These are phyloP conservation scores for Cochliopodium minus DNA, from an alignment of 208 protist genomes.

Conservation along the genomic window DNA sequence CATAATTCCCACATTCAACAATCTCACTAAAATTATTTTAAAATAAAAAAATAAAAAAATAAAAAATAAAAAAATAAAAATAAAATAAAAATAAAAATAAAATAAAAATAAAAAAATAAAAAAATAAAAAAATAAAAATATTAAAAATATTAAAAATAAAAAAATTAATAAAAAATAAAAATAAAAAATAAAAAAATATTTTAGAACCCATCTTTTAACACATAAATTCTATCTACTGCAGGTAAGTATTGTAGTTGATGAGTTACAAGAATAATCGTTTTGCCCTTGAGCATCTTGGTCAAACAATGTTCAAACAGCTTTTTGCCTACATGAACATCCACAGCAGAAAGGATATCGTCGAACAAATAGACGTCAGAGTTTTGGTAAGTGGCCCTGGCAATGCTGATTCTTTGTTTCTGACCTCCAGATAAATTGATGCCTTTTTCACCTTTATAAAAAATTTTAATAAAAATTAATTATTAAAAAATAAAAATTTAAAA, in stretches of 20 bases:
- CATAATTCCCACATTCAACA: too few species aligned
- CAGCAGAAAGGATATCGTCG: constrained; percentile 29
- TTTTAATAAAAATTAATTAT: too few species aligned
- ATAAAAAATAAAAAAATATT: too few species aligned
- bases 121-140: too few species aligned
- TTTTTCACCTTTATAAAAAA: too few species aligned
- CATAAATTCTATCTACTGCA: constrained; percentile 51
- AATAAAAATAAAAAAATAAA: too few species aligned
- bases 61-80: too few species aligned
- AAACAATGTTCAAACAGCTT: constrained; percentile 44
- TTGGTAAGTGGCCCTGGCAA: constrained; percentile 53
- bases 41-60: too few species aligned
- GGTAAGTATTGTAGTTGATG: constrained; percentile 32
- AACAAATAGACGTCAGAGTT: constrained; percentile 28
- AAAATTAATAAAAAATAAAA: too few species aligned
- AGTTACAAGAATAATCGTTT: constrained; percentile 50
- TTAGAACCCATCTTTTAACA: constrained; percentile 53
- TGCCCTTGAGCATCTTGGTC: constrained; percentile 40
- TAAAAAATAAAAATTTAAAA: constrained; percentile 63
- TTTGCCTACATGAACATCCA: constrained; percentile 31
- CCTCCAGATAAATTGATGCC: constrained; percentile 59
- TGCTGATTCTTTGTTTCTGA: constrained; percentile 50
- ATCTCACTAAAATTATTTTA: too few species aligned
- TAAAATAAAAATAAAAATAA: too few species aligned
- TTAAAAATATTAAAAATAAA: too few species aligned